Base-by-base conservation (phyloP, 2,329 filamentous ascomycete species). In the Neonectria neomacrospora region DNA sequence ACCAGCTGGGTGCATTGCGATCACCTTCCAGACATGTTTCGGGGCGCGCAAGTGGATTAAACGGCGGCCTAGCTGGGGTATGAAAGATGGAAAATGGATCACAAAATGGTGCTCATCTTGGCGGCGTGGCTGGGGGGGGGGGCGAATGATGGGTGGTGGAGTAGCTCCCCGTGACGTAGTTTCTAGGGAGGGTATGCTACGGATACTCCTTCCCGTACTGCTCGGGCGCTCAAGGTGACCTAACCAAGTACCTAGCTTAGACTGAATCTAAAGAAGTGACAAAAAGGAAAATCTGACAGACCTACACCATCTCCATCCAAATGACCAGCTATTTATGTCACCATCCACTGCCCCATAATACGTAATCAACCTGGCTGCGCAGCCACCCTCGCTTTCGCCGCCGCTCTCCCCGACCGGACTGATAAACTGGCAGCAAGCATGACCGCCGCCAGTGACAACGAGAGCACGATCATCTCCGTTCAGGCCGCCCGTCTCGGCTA, bases 341-440 rank as follows among this genome's bases (percentile, higher is more conserved):
- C 8, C 14, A 5, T 20, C 37, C 37, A 41, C 37, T 41, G 37
- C 53, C 47, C 23, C 51, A 37, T 50, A 57, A 58, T 62, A 61
- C 61, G 61, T 64, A 64, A 64, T 60, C 61, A 53, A 37, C 44
- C 39, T 47, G 45, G 61, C 50, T 56, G 61, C 61, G 61, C 61
- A 64, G 61, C 61, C 61, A 64, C 61, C 26, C 50, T 53, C 42
- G 50, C 54, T 41, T 37, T 62, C 59, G 54, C 59, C 54, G 59
- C 59, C 54, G 53, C 47, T 62, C 48, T 53, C 55, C 55, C 47
- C 54, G 34, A 37, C 37, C 55, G 32, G 34, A 42, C 22, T 32
- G 32, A 42, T 32, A 26, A 50, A 48, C 54, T 23, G 41, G 26
- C 22, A 51, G 34, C 51, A n/a, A 55, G 20, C 5, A 48, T 26